Percentiles rank a stretch among this genome's conserved stretches.
phyloP scores from a whole-genome alignment of 257 asterid species.

The Rubia yunnanensis region DNA sequence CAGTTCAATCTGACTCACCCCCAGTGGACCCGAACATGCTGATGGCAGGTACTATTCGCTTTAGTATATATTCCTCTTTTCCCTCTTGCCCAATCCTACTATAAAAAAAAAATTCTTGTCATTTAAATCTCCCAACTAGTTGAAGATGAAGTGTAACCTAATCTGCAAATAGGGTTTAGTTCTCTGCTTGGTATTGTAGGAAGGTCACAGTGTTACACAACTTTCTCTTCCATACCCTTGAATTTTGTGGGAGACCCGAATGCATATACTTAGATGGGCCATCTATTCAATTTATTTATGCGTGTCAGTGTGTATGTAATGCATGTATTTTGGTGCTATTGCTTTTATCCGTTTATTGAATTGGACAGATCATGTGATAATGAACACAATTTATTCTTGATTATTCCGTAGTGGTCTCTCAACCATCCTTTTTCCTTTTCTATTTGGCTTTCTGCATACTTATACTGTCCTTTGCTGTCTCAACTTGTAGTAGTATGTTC shows the following conservation, averaged over 20 bases:
- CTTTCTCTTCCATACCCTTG: not conserved
- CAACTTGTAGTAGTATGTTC: not conserved
- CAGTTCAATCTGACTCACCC: slow-evolving; percentile 43
- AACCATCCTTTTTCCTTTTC: not conserved
- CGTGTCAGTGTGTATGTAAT: not conserved
- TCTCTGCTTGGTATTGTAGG: not conserved
- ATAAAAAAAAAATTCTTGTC: not conserved
- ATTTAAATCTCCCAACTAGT: not conserved
- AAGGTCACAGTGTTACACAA: not conserved
- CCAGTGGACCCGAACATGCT: slow-evolving; percentile 45
- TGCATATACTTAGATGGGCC: not conserved
- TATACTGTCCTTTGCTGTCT: not conserved
- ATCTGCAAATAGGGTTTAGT: not conserved
- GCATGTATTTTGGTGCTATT: too few species aligned
- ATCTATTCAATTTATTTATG: too few species aligned
- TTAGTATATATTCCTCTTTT: not conserved
- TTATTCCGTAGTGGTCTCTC: not conserved
- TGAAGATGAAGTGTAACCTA: not conserved
- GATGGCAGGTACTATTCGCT: slow-evolving; percentile 50
- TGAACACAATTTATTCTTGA: too few species aligned
- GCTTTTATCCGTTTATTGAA: too few species aligned
- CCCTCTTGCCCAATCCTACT: not conserved
- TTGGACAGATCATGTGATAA: not conserved
- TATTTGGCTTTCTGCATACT: not conserved
- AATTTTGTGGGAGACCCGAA: too few species aligned